These are phyloP conservation scores for Fusarium sp. DNA, from an alignment of 2,329 filamentous ascomycete species.

Conservation along the genomic window DNA sequence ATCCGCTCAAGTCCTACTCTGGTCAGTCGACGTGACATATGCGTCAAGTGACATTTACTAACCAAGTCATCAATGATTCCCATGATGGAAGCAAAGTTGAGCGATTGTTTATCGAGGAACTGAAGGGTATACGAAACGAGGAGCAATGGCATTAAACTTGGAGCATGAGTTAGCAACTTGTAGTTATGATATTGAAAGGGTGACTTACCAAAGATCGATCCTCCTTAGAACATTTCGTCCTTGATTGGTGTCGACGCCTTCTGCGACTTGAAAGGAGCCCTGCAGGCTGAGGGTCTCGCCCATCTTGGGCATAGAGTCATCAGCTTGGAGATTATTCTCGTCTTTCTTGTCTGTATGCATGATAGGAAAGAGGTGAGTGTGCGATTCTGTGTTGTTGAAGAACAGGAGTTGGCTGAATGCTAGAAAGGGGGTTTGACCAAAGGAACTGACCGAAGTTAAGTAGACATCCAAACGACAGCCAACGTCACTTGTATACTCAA, in stretches of 20 bases:
- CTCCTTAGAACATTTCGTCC: slow-evolving; percentile 12
- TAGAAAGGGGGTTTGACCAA: background rate
- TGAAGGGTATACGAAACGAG: slow-evolving; percentile 41
- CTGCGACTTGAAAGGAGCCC: slow-evolving; percentile 18
- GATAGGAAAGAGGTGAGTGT: background rate
- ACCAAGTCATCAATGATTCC: slow-evolving; percentile 40
- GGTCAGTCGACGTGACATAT: background rate
- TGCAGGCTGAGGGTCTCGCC: slow-evolving; percentile 29
- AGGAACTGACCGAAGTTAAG: slow-evolving; percentile 4
- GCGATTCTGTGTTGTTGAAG: background rate
- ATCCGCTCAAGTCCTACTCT: slow-evolving; percentile 23
- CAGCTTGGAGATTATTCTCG: slow-evolving; percentile 4
- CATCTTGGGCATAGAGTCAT: slow-evolving; percentile 22
- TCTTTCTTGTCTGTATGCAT: slow-evolving; percentile 22
- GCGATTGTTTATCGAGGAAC: slow-evolving; percentile 42
- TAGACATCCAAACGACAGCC: background rate
- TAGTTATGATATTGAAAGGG: accelerated
- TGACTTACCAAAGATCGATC: slow-evolving; percentile 32
- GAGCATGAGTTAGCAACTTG: background rate
- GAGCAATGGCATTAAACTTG: slow-evolving; percentile 33
- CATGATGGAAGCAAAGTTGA: slow-evolving; percentile 43
- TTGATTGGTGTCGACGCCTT: slow-evolving; percentile 1
- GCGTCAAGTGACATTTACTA: accelerated
- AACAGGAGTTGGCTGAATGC: background rate
- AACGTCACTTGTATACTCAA: slow-evolving; percentile 2